Conservation (phyloP, 2,329 filamentous ascomycete species). For the Zopfia rhizophila region DNA sequence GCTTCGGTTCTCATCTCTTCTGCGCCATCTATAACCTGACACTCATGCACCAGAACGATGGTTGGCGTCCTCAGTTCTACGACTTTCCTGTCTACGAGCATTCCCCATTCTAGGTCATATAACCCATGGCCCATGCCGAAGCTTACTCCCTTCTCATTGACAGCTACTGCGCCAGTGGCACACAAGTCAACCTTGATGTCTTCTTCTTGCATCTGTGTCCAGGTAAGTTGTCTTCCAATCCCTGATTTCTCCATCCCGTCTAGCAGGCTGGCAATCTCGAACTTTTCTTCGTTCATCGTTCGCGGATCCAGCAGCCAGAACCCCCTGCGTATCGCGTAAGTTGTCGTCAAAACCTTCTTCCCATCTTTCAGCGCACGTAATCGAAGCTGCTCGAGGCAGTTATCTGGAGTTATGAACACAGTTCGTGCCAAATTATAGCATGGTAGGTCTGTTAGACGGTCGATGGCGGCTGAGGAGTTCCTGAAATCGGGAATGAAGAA, state of each 20-base stretch:
- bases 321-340: conserved; percentile 54
- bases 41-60: conserved; percentile 53
- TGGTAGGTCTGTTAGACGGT: conserved; percentile 42
- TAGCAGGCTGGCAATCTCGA: conserved; percentile 50
- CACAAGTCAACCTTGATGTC: conserved; percentile 47
- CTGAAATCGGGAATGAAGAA: conserved; percentile 57
- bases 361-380: conserved; percentile 52
- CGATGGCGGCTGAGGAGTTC: conserved; percentile 47
- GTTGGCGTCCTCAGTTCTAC: conserved; percentile 39
- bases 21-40: conserved; percentile 54
- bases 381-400: conserved; percentile 56
- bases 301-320: conserved; percentile 55
- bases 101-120: conserved; percentile 58
- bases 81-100: conserved; percentile 49
- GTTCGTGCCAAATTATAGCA: conserved; percentile 44
- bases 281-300: conserved; percentile 36
- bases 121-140: conserved; percentile 55
- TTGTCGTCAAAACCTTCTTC: conserved; percentile 55
- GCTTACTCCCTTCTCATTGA: conserved; percentile 51
- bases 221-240: conserved; percentile 46
- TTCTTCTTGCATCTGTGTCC: conserved; percentile 48
- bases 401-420: conserved; percentile 57
- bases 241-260: conserved; percentile 57
- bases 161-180: conserved; percentile 53
- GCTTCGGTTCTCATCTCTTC: conserved; percentile 37